Base-by-base conservation (phyloP, 805 yeast species). In the Candida ovalis region DNA sequence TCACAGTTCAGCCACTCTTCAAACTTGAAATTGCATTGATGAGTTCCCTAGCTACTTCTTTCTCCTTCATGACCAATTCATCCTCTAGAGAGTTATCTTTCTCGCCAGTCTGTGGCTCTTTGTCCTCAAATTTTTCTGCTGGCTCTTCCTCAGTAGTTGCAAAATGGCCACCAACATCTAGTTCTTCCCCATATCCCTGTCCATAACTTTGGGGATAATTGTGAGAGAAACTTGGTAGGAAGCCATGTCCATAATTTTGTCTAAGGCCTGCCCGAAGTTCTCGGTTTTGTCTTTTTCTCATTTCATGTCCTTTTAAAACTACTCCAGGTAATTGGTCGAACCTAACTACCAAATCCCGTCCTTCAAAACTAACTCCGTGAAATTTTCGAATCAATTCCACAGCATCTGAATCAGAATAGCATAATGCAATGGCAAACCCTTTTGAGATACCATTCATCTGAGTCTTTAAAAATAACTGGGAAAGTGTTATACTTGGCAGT, bases 371-470 rank as follows among this genome's bases (percentile, higher is more conserved):
- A 2, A 60, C 56, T 12, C 78, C 78, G 58, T 84, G 77, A 55
- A 82, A 78, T 37, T 60, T 48, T 23, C 69, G 64, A 40, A 84
- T 81, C 15, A 82, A 71, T 37, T 67, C 67, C 3, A 67, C 67
- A 3, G 86, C 78, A 32, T 77, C 78, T 8, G 63, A 69, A 28
- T 68, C 71, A 35, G 71, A 62, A 1, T 70, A 70, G 22, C 80
- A 81, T 3, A 76, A 71, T 1, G 81, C 86, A 42, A 84, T 75
- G 1, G 88, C 89, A 68, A 80, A 84, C 1, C 90, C 89, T 56
- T 81, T 75, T 28, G 72, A 61, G 2, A 61, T 54, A 12, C 80
- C 79, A 40, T 67, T 68, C 3, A 56, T 53, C 46, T 72, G 76
- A 49, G 67, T 67, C 30, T 78, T 78, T 33, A 61, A 47, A 23